A percentile compares a stretch with the other conserved stretches of the same genome.
Evolutionary conservation across 164 flowering plant species (phyloP).

Genomic region (Vitis labrusca): DNA sequence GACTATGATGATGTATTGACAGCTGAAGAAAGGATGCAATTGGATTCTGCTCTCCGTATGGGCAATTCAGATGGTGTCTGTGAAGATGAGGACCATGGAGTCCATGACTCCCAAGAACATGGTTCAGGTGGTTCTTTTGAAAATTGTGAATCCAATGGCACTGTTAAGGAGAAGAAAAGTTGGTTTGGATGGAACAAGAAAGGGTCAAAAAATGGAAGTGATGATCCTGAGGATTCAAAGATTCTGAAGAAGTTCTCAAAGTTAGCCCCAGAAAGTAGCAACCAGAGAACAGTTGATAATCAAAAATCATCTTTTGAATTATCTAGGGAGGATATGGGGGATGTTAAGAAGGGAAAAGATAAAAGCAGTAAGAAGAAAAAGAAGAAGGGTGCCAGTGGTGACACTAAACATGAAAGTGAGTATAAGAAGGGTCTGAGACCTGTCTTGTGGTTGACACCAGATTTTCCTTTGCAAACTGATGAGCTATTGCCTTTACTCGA

Average conservation of each 20-base stretch:
- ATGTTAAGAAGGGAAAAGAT: slow-evolving; percentile 67
- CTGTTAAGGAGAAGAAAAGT: slow-evolving; percentile 77
- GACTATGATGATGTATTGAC: slow-evolving; percentile 83
- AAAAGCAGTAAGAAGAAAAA: slow-evolving; percentile 83
- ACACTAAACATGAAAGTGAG: slow-evolving; percentile 86
- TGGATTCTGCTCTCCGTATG: slow-evolving; percentile 84
- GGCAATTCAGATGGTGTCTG: slow-evolving; percentile 60
- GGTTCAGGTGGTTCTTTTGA: slow-evolving; percentile 45
- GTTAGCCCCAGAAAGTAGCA: slow-evolving; percentile 66
- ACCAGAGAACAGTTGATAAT: slow-evolving; percentile 46
- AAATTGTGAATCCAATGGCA: slow-evolving; percentile 58
- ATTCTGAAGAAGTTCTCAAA: slow-evolving; percentile 71
- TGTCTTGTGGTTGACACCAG: slow-evolving; percentile 93
- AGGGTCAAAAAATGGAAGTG: slow-evolving; percentile 46
- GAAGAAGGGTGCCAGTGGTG: slow-evolving; percentile 61
- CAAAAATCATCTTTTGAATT: slow-evolving; percentile 55
- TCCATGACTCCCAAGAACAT: slow-evolving; percentile 49
- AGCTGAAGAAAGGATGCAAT: slow-evolving; percentile 84
- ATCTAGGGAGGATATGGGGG: slow-evolving; percentile 52
- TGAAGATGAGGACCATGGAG: slow-evolving; percentile 66
- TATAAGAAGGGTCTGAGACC: slow-evolving; percentile 96
- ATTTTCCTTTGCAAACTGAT: slow-evolving; percentile 90
- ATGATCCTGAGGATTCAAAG: slow-evolving; percentile 69
- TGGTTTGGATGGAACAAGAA: slow-evolving; percentile 97
- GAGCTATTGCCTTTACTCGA: slow-evolving; percentile 94